These are phyloP conservation scores for Talaromyces ruber DNA, from an alignment of 495 filamentous ascomycete genomes.

Conservation along the genomic window DNA sequence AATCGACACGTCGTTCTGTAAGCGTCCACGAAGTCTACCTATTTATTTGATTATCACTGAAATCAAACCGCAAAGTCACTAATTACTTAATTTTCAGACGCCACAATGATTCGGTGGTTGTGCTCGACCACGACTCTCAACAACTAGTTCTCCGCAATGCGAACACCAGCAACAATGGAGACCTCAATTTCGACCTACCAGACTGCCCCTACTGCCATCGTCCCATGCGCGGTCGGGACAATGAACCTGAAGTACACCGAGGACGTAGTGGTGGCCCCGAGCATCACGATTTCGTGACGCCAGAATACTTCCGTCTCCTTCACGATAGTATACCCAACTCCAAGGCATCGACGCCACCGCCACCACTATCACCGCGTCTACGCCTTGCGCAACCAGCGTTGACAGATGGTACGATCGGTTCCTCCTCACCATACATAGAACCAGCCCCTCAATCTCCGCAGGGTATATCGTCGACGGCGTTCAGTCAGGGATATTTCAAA, in stretches of 20 bases:
- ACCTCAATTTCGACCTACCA: conserved; percentile 41
- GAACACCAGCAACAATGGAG: conserved; percentile 21
- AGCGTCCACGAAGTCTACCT: conserved; percentile 6
- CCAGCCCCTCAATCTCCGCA: conserved; percentile 40
- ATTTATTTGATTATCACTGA: not conserved
- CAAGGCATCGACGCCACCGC: conserved; percentile 25
- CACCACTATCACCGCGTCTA: conserved; percentile 43
- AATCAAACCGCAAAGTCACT: not conserved
- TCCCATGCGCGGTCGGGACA: conserved; percentile 48
- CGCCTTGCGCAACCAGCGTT: conserved; percentile 42
- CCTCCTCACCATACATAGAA: conserved; percentile 32
- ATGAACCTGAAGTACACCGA: conserved; percentile 28
- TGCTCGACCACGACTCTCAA: conserved; percentile 77
- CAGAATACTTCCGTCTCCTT: conserved; percentile 91
- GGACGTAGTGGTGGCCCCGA: conserved; percentile 14
- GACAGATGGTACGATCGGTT: conserved; percentile 24
- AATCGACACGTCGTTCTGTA: conserved; percentile 46
- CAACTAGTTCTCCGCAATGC: conserved; percentile 73
- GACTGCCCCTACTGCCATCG: conserved; percentile 87
- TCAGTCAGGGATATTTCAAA: conserved; percentile 86
- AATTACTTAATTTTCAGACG: conserved; percentile 44
- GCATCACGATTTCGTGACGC: conserved; percentile 68
- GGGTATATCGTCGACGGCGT: conserved; percentile 75
- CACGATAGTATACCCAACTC: conserved; percentile 50
- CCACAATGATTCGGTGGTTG: conserved; percentile 83